A percentile compares a stretch with the other conserved stretches of the same genome.
phyloP scores from a whole-genome alignment of 2,329 filamentous ascomycete species.

The Sphaerulina musiva region DNA sequence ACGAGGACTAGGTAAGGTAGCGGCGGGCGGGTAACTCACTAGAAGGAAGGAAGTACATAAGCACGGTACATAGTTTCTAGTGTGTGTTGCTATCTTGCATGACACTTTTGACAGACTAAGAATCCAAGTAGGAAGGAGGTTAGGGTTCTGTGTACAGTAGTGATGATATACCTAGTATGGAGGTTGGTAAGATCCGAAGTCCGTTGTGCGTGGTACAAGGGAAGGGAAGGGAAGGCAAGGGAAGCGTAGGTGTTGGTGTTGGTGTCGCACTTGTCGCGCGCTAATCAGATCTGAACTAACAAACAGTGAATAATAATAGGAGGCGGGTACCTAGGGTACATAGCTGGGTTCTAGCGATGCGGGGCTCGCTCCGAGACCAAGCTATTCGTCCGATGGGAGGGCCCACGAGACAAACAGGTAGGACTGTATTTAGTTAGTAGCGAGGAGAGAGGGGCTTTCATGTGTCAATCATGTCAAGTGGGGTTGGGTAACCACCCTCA shows the following conservation, averaged over 20 bases:
- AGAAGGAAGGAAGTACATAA: too few species aligned
- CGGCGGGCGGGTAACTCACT: too few species aligned
- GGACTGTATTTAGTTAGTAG: neutral
- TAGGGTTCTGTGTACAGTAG: too few species aligned
- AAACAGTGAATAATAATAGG: too few species aligned
- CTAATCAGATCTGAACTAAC: neutral
- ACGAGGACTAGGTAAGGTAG: too few species aligned
- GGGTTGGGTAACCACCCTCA: neutral
- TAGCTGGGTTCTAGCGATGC: neutral
- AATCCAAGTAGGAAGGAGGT: too few species aligned
- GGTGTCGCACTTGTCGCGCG: conserved; percentile 2
- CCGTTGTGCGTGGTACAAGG: neutral
- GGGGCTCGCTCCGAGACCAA: neutral
- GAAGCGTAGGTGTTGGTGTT: neutral
- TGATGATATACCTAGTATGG: too few species aligned
- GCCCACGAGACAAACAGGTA: neutral
- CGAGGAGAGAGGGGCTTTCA: neutral
- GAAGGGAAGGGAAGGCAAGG: neutral
- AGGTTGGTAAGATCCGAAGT: too few species aligned
- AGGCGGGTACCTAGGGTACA: too few species aligned
- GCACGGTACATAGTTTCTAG: too few species aligned
- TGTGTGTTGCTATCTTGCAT: too few species aligned
- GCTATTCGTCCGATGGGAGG: neutral
- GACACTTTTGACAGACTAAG: too few species aligned
- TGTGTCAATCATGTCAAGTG: neutral